Evolutionary conservation across 108 stramenopile genomes (phyloP).

Genomic region (Aurantiochytrium sp.): DNA sequence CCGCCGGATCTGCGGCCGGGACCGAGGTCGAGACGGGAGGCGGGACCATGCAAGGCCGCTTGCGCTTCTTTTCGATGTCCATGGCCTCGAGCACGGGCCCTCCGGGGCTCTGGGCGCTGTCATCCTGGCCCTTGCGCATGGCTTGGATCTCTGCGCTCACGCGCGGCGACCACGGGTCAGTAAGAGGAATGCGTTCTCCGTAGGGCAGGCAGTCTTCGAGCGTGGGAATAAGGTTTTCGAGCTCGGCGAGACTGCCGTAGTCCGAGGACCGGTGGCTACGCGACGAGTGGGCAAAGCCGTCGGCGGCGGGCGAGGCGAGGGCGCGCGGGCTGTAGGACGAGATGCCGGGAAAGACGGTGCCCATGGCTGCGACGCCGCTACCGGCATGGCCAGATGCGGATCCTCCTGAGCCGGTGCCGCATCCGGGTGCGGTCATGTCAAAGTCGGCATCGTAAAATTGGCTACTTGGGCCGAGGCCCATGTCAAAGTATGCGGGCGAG

Average conservation of each 20-base stretch:
- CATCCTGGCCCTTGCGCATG: neutral
- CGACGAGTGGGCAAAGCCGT: neutral
- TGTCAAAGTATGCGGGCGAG: neutral
- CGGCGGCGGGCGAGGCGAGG: neutral
- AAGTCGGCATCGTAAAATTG: neutral
- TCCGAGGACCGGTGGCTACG: neutral
- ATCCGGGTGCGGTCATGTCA: neutral
- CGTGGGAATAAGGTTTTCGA: neutral
- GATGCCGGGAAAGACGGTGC: neutral
- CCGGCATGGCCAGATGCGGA: too few species aligned
- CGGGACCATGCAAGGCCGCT: neutral
- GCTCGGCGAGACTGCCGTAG: neutral
- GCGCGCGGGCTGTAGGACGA: neutral
- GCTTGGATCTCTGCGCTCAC: neutral
- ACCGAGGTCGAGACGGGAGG: neutral
- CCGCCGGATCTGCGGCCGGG: neutral
- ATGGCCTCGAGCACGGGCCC: neutral
- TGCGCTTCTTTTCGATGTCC: neutral
- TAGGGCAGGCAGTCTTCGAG: neutral
- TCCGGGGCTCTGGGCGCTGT: neutral
- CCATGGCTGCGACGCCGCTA: too few species aligned
- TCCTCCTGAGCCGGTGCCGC: too few species aligned
- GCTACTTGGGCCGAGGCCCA: neutral
- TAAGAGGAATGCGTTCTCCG: neutral
- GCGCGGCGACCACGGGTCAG: slow-evolving; percentile 16